Evolutionary conservation across 2,329 filamentous ascomycete species (phyloP), one percentile per base, ranked within the genome.

Genomic region (Calcarisporium arbuscula): DNA sequence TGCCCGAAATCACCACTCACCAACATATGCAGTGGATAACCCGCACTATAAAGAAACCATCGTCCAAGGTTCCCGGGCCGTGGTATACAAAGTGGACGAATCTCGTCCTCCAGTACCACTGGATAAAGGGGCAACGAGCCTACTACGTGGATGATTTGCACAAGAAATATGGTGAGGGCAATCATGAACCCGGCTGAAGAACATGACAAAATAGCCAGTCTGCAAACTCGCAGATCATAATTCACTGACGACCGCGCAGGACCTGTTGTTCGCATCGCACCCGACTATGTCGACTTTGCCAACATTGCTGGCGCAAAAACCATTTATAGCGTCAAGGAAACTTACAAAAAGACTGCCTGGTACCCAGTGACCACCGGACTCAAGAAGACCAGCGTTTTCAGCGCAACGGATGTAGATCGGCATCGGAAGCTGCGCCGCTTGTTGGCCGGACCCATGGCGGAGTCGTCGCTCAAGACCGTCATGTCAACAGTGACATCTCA

Each of bases 341-440:
- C 42, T 7, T 54, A 49, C 23, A 27, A 36, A 36, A 55, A 55
- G 41, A 34, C 46, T 11, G 21, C 32, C 2, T 53, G 43, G 28
- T 55, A 55, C 36, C 23, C 27, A 9, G 27, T 33, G 2, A 8
- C 50, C 12, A 35, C 61, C 9, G 21, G 33, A 4, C 35, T 27
- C 16, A 39, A 32, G 8, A 19, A 34, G 5, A 21, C 32, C 19
- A 44, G 21, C 20, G 17, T 70, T 19, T 70, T 72, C 47, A 59
- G 42, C 15, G 65, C 64, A 3, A 53, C 39, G 1, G 54, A 70
- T 29, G 41, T 58, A 1, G 47, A 59, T 3, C 53, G 56, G 19
- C 61, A 71, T 45, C 53, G 61, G 8, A 49, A 49, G 2, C 54
- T 59, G 19, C 60, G 67, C 10, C 56, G 58, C 32, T 54, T 72